Percentiles rank a stretch among this genome's conserved stretches.
Conservation (phyloP, 768 basidiomycete species). For the Kondoa subrosea region DNA sequence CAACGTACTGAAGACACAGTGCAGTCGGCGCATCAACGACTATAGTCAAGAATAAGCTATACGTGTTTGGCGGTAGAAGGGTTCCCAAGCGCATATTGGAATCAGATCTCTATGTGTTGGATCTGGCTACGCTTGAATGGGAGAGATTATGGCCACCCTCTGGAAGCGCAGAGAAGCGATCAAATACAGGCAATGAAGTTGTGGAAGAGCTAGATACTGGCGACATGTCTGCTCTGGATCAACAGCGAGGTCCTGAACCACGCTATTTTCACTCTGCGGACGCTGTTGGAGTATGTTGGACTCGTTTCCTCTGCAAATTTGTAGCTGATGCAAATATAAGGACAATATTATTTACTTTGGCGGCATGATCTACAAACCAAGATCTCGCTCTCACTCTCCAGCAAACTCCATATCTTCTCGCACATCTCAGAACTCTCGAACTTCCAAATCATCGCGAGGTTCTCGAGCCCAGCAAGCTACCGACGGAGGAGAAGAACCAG, state of each 20-base stretch:
- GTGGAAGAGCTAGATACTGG: slow-evolving; percentile 8
- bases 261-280: slow-evolving; percentile 68
- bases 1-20: not conserved
- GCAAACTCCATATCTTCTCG: slow-evolving; percentile 9
- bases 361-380: slow-evolving; percentile 63
- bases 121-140: slow-evolving; percentile 69
- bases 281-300: slow-evolving; percentile 60
- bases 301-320: too few species aligned
- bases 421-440: not conserved
- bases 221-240: not conserved
- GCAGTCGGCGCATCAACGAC: slow-evolving; percentile 74
- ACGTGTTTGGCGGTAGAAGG: slow-evolving; percentile 76
- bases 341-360: slow-evolving; percentile 84
- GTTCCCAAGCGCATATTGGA: slow-evolving; percentile 78
- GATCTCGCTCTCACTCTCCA: slow-evolving; percentile 2
- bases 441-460: slow-evolving; percentile 12
- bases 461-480: not conserved
- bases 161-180: not conserved
- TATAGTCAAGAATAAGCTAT: slow-evolving; percentile 70
- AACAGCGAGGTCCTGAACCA: slow-evolving; percentile 43
- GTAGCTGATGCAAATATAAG: too few species aligned
- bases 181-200: not conserved
- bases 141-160: slow-evolving; percentile 45
- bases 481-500: not conserved
- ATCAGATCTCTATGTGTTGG: slow-evolving; percentile 74